Conservation (phyloP, 2,329 filamentous ascomycete species). For the Aspergillus nomiae region DNA sequence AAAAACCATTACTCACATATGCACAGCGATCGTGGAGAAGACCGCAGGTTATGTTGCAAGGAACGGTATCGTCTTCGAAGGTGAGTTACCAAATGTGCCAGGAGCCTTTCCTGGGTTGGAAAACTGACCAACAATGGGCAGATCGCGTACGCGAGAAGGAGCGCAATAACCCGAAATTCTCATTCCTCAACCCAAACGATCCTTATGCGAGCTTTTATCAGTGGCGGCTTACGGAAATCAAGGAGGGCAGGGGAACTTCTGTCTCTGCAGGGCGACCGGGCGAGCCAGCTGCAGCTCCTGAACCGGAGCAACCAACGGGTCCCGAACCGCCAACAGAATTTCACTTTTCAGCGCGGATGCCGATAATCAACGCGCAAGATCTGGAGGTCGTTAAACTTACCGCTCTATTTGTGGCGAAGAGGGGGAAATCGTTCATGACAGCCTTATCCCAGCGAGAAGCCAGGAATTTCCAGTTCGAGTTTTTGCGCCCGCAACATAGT, state of each 20-base stretch:
- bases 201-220: constrained; percentile 85
- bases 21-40: constrained; percentile 75
- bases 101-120: background rate
- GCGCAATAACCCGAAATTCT: constrained; percentile 82
- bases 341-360: constrained; percentile 93
- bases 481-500: constrained; percentile 91
- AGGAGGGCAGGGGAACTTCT: constrained; percentile 76
- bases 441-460: constrained; percentile 84
- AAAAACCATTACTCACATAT: constrained; percentile 22
- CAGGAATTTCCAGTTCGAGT: constrained; percentile 93
- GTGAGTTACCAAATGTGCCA: constrained; percentile 30
- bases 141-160: constrained; percentile 85
- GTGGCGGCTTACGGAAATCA: constrained; percentile 88
- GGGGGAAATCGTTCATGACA: constrained; percentile 90
- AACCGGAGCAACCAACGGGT: constrained; percentile 71
- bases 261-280: constrained; percentile 74
- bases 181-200: constrained; percentile 78
- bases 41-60: constrained; percentile 87
- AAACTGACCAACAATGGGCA: constrained; percentile 17
- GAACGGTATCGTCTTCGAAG: constrained; percentile 68
- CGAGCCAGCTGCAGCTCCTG: constrained; percentile 58
- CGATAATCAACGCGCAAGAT: constrained; percentile 94
- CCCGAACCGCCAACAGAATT: constrained; percentile 85
- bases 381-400: constrained; percentile 73
- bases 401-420: constrained; percentile 88